Percentiles rank a stretch among this genome's conserved stretches.
phyloP scores from a whole-genome alignment of 345 rosid species.

The Brassica rapa region DNA sequence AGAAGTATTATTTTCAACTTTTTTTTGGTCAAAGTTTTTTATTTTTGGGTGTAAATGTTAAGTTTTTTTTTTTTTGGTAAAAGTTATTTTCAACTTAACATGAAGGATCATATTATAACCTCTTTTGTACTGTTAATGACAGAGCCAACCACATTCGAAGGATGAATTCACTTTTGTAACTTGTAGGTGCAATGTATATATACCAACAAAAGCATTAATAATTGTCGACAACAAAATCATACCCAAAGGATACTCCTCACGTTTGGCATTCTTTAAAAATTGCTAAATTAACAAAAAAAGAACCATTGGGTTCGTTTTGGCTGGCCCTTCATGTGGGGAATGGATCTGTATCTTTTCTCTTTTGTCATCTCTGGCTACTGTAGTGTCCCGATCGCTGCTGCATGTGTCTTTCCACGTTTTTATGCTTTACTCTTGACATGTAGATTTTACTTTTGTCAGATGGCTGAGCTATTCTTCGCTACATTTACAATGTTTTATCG shows the following conservation, averaged over 20 bases:
- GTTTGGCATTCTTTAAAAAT: conserved; percentile 21
- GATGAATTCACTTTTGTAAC: not conserved
- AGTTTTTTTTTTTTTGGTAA: no score
- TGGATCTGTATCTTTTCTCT: not conserved
- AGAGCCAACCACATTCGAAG: conserved; percentile 12
- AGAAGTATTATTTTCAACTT: not conserved
- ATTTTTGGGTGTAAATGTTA: no score
- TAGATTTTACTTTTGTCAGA: not conserved
- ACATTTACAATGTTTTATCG: not conserved
- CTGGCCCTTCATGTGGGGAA: conserved; percentile 38
- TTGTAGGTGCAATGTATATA: conserved; percentile 29
- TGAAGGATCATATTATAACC: not conserved
- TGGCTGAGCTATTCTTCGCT: not conserved
- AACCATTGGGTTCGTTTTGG: conserved; percentile 31
- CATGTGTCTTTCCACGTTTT: conserved; percentile 19
- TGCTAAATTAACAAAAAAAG: conserved; percentile 7
- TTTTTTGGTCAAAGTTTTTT: no score
- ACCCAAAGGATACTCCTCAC: conserved; percentile 28
- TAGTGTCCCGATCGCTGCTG: conserved; percentile 28
- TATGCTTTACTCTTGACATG: not conserved
- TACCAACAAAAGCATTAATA: conserved; percentile 28
- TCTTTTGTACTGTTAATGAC: conserved; percentile 16
- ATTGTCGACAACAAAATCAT: conserved; percentile 41
- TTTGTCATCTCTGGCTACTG: conserved; percentile 15
- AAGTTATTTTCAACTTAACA: no score